Evolutionary conservation across 2,329 filamentous ascomycete genomes (phyloP), one percentile per base, ranked within the genome.

Genomic region (Xylariaceae sp.): DNA sequence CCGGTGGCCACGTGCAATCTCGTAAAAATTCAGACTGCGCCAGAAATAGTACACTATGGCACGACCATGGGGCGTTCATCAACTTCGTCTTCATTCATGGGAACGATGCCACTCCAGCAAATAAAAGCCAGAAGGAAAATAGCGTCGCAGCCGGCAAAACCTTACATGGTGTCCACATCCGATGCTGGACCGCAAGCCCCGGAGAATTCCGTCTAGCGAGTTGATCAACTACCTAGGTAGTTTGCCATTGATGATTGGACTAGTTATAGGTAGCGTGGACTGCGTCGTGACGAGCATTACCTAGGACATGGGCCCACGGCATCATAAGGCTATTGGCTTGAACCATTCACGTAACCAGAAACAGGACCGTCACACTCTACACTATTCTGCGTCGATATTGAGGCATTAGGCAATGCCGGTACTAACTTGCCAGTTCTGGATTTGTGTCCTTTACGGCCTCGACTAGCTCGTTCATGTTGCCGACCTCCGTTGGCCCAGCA

Each of bases 401-500:
- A 65, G 60, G 72, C 69, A 12, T 44, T 49, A n/a, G n/a, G n/a
- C n/a, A n/a, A n/a, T n/a, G n/a, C n/a, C n/a, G n/a, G n/a, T 26
- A n/a, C 37, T 51, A 56, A 44, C 41, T 49, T 16, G 56, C 55
- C 44, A 58, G 58, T 63, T 77, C 75, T 8, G 71, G 70, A 49
- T 74, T 72, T 44, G 72, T 68, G 32, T 75, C 72, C 62, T 74
- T 74, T 47, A 79, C 77, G 30, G 80, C 82, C 55, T 76, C 75
- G 32, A 85, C 77, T 57, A 86, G 66, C 55, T 79, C 80, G 46
- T 84, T 79, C 72, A 85, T 74, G 1, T 76, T 75, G 4, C 82
- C 82, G 29, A 88, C 83, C 58, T 86, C 80, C 2, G 78, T 86
- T 18, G 89, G 89, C 0, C 91, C 91, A 43, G 81, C 81, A 65